Base-by-base conservation (phyloP, 306 rosid genomes). In the Neltuma alba region DNA sequence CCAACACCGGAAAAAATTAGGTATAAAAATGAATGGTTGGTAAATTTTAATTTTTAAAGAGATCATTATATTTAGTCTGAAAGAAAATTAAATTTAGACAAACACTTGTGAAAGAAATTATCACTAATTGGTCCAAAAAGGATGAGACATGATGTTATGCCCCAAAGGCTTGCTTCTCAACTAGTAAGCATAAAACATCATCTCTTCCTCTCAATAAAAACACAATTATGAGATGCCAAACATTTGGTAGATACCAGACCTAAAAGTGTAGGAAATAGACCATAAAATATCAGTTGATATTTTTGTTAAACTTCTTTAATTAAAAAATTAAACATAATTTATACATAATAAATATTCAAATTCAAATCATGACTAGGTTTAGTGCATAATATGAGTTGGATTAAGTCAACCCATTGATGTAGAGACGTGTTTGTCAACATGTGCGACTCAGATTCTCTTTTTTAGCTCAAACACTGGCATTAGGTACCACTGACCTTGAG, bases 341-440 rank as follows among this genome's bases (percentile, higher is more conserved):
- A 36, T 18, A 14, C 21, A 33, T 8, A 33, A 34, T 18, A 34
- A 34, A 64, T 18, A 64, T 18, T 18, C 44, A 34, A 64, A 64
- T 14, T 64, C 0, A 34, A 64, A 15, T 28, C 28, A 9, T 5
- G 66, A 28, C 37, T 10, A 27, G n/a, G 67, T 72, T 72, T 61
- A 8, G 44, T 48, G 25, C 37, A 81, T 3, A 80, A 48, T 64
- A 42, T 52, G 52, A 63, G 11, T 80, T 55, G 6, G 82, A 80
- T 85, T 34, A 47, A 74, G 88, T 81, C 85, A 77, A 81, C 69
- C 71, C 75, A 73, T 47, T 33, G 16, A 76, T 79, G 69, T 60
- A 74, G 45, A 40, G 60, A 82, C 80, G 70, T 78, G 62, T 68
- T 82, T 83, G 87, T 79, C 69, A 72, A 47, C 71, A 45, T 23